These are phyloP conservation scores for Trichosanthes truncata DNA, from an alignment of 306 rosid genomes.

Conservation along the genomic window DNA sequence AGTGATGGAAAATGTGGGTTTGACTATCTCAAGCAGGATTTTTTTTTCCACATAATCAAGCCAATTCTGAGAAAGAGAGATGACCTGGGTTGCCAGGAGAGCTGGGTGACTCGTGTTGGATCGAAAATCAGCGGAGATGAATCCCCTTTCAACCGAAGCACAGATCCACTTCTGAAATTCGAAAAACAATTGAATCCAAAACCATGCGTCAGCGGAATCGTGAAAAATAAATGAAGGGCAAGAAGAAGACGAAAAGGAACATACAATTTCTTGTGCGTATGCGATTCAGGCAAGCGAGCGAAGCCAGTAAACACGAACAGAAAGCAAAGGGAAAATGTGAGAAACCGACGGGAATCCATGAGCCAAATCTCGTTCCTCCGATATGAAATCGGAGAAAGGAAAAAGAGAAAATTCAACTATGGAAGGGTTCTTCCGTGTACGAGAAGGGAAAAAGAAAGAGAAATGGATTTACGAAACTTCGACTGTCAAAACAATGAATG, in stretches of 20 bases:
- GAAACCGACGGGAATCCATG: conserved; percentile 1
- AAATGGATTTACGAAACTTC: background rate
- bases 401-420: background rate
- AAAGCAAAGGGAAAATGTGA: conserved; percentile 16
- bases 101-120: conserved; percentile 76
- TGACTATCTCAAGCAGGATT: background rate
- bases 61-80: background rate
- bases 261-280: conserved; percentile 18
- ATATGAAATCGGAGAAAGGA: background rate
- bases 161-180: conserved; percentile 39
- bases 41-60: background rate
- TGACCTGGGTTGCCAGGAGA: conserved; percentile 88
- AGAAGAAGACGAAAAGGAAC: background rate
- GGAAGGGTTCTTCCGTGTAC: background rate
- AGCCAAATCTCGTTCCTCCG: background rate
- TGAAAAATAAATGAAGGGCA: background rate
- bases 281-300: conserved; percentile 11
- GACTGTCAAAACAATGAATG: background rate
- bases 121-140: conserved; percentile 42
- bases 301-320: background rate
- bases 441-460: background rate
- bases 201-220: background rate
- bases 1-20: background rate
- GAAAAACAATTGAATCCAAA: conserved; percentile 2
- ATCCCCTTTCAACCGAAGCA: conserved; percentile 31